phyloP scores from a whole-genome alignment of 345 rosid genomes.

The Citrus trifoliata region DNA sequence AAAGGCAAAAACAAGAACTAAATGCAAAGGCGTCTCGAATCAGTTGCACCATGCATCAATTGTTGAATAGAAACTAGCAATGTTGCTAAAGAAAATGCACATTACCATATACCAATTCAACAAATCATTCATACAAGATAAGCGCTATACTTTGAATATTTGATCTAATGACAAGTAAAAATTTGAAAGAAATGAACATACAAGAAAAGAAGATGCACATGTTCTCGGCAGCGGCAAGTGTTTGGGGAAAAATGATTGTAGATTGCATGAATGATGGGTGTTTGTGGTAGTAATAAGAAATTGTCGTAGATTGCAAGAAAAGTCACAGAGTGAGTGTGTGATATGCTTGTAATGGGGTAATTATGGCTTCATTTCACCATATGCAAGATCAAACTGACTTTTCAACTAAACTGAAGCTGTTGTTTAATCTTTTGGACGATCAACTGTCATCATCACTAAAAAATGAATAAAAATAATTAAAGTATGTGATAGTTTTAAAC shows the following conservation, averaged over 20 bases:
- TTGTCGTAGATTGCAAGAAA: constrained; percentile 17
- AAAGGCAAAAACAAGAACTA: neutral
- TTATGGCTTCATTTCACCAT: neutral
- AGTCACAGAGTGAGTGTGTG: neutral
- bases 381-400: constrained; percentile 21
- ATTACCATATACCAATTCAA: too few relatives aligned
- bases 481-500: too few relatives aligned
- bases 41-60: neutral
- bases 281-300: constrained; percentile 13
- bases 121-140: too few relatives aligned
- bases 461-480: neutral
- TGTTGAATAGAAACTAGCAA: neutral
- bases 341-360: neutral
- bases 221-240: neutral
- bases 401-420: constrained; percentile 36
- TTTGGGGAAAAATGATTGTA: constrained; percentile 5
- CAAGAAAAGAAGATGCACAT: constrained; percentile 16
- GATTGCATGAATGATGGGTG: too few relatives aligned
- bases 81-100: neutral
- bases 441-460: constrained; percentile 17
- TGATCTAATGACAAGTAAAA: neutral
- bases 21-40: too few relatives aligned
- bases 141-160: too few relatives aligned
- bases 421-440: constrained; percentile 36
- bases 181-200: constrained; percentile 6